A percentile compares a stretch with the other conserved stretches of the same genome.
Evolutionary conservation across 2,329 filamentous ascomycete species (phyloP).

Genomic region (Botrytis paeoniae): DNA sequence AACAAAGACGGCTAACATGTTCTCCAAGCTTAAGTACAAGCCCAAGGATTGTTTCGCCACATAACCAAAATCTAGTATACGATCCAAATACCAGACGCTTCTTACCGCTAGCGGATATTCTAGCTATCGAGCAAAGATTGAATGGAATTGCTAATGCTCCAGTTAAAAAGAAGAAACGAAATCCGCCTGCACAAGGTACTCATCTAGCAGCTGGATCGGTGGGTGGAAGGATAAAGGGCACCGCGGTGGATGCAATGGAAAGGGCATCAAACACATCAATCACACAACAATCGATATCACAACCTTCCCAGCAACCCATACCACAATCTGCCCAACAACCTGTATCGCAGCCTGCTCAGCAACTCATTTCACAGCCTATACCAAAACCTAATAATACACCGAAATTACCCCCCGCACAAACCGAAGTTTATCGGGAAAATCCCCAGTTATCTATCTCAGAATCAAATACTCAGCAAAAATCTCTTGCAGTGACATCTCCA

Average conservation of each 20-base stretch:
- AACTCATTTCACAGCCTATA: not conserved
- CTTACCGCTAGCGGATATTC: slow-evolving; percentile 48
- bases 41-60: slow-evolving; percentile 31
- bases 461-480: not conserved
- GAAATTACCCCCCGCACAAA: slow-evolving; percentile 10
- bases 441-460: not conserved
- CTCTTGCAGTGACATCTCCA: not conserved
- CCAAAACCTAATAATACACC: slow-evolving; percentile 13
- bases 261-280: not conserved
- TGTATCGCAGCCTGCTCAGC: slow-evolving; percentile 21
- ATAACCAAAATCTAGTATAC: slow-evolving; percentile 53
- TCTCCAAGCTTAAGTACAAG: slow-evolving; percentile 32
- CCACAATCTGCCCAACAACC: slow-evolving; percentile 22
- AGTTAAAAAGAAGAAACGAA: slow-evolving; percentile 42
- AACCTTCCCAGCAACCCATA: slow-evolving; percentile 23
- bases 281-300: slow-evolving; percentile 19
- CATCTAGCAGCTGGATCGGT: slow-evolving; percentile 51
- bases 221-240: slow-evolving; percentile 49
- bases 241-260: slow-evolving; percentile 42
- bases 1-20: slow-evolving; percentile 37
- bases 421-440: slow-evolving; percentile 3
- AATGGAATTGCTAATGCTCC: slow-evolving; percentile 40
- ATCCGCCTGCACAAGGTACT: slow-evolving; percentile 37
- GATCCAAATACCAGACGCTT: slow-evolving; percentile 65
- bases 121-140: slow-evolving; percentile 43